Base-by-base conservation (phyloP, 2,329 filamentous ascomycete genomes). In the Nothophoma quercina region DNA sequence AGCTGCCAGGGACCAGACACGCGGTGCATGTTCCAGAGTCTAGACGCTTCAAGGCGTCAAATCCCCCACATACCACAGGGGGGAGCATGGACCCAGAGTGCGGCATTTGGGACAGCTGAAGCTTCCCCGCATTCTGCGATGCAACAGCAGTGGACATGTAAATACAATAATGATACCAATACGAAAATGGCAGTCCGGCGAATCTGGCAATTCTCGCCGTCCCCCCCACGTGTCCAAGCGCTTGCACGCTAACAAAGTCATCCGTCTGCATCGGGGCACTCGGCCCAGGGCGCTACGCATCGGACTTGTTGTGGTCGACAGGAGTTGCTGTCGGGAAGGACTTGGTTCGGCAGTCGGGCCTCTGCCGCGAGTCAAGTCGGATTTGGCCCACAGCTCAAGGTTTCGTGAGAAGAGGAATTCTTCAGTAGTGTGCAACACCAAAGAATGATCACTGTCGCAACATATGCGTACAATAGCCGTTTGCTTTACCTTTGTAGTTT, bases 221-320 rank as follows among this genome's bases (percentile, higher is more conserved):
- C 33, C 30, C 23, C 40, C 44, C 41, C 35, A 45, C 46, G 45
- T 42, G 40, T 36, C 41, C 23, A n/a, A 50, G 35, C 36, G 41
- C 8, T 30, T n/a, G 19, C 15, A 25, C 32, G 39, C 47, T 51
- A 51, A 44, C 15, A 19, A 28, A 26, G 28, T n/a, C 16, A 8
- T 29, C 26, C 22, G n/a, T 15, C 22, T 33, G 34, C 36, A 34
- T 50, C 46, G 49, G 49, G 41, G 35, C 33, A 32, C 7, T 47
- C 52, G 50, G 55, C 42, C 46, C 55, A 50, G 45, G 16, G 41
- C 58, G 48, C 58, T 58, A 58, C 32, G 42, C 38, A 33, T 43
- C 38, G 33, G 38, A 21, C 19, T 42, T 12, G n/a, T 47, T 34
- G 7, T 44, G 15, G 19, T 40, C 29, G 28, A 45, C 41, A 34